Evolutionary conservation across 225 moss, liverwort and hornwort species (phyloP), one percentile per base, ranked within the genome.

Genomic region (Asterella californica): DNA sequence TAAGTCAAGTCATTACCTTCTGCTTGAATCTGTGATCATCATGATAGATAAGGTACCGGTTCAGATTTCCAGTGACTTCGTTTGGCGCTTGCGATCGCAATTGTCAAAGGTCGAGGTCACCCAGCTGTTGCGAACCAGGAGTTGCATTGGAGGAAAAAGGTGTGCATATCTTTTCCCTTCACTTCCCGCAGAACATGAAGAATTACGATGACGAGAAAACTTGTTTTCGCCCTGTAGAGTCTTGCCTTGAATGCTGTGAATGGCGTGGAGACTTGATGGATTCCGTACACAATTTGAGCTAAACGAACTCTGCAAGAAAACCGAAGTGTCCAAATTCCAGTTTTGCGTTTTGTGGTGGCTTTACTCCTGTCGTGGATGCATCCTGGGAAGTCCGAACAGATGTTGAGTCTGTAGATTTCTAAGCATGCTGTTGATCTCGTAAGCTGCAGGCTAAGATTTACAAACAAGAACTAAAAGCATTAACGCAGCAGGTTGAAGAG

Each of bases 131-230:
- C 48, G 10, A 36, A 70, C 10, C 17, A 74, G 15, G 86, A 83
- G 57, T 61, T 60, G 73, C 86, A 81, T 38, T 86, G 86, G 86
- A 86, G 75, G 76, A 79, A 81, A 79, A 86, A 86, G 86, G 86
- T 86, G 27, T 10, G 2, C 29, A 18, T 19, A 37, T 18, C 27
- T 62, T 46, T 36, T 34, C 22, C 17, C 75, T 27, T 59, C 37
- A 37, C 36, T 25, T 73, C 4, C 36, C 75, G 46, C 18, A 1
- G 46, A 15, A 2, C 33, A 10, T 54, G 34, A 19, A 37, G n/a
- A 19, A 42, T 42, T 7, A 42, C 42, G 42, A 42, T 42, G 42
- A 42, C 42, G 42, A 42, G 4, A 7, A 3, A 42, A 42, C 3
- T 42, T 42, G 42, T 42, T 42, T 42, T 42, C 42, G 42, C 42